These are phyloP conservation scores for Lophiostoma macrostomum DNA, from an alignment of 495 filamentous ascomycete genomes.

Conservation along the genomic window DNA sequence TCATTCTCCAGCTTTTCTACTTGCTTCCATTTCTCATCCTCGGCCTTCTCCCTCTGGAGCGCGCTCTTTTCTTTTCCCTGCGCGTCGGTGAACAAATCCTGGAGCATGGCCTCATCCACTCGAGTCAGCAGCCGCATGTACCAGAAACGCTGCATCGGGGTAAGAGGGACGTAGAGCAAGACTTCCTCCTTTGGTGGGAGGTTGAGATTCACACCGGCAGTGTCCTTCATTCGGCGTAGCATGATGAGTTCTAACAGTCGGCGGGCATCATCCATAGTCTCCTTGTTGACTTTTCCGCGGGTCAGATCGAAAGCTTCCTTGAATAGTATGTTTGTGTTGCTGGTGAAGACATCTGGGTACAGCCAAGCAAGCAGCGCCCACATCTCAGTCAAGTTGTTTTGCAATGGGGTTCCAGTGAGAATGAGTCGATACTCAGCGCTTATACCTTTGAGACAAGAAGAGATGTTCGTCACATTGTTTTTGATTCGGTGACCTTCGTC, in stretches of 20 bases:
- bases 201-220: conserved; percentile 54
- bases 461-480: conserved; percentile 52
- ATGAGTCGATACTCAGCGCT: conserved; percentile 58
- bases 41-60: conserved; percentile 35
- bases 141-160: conserved; percentile 61
- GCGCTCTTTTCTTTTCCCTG: conserved; percentile 49
- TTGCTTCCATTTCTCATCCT: conserved; percentile 21
- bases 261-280: conserved; percentile 53
- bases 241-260: conserved; percentile 58
- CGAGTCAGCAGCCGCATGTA: conserved; percentile 60
- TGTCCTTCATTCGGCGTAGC: conserved; percentile 63
- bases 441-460: conserved; percentile 50
- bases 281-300: conserved; percentile 53
- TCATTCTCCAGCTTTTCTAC: conserved; percentile 26
- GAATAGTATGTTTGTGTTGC: conserved; percentile 52
- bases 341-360: conserved; percentile 59
- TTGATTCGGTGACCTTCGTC: conserved; percentile 64
- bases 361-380: conserved; percentile 65
- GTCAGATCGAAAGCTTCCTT: conserved; percentile 57
- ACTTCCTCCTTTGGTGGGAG: conserved; percentile 61
- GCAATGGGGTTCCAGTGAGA: conserved; percentile 62
- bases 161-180: conserved; percentile 58
- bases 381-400: conserved; percentile 61
- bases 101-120: conserved; percentile 50
- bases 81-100: conserved; percentile 52